Percentiles rank a stretch among this genome's conserved stretches.
Evolutionary conservation across 75 land plant genomes (phyloP).

Genomic region (Pinus albicaulis): DNA sequence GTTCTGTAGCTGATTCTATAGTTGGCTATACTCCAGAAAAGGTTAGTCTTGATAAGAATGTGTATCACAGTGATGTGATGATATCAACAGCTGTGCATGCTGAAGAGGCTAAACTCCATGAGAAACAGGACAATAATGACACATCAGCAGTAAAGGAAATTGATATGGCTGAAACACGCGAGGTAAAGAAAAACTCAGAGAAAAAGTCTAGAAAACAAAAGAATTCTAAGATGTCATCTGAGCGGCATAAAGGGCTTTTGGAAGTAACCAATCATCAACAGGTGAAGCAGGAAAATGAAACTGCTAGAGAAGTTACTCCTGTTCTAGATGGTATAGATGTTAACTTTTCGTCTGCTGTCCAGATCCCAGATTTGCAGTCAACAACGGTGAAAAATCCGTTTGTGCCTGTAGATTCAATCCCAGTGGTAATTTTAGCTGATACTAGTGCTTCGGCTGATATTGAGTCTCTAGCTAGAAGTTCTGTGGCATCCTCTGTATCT

Average conservation of each 20-base stretch:
- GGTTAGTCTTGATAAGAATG: not conserved
- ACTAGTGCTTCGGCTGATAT: slow-evolving; percentile 2
- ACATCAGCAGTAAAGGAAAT: slow-evolving; percentile 14
- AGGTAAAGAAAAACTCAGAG: slow-evolving; percentile 52
- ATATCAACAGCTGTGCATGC: not conserved
- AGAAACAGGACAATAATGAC: not conserved
- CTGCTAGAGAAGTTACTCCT: not conserved
- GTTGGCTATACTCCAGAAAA: not conserved
- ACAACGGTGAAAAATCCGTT: not conserved
- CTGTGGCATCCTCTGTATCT: slow-evolving; percentile 1
- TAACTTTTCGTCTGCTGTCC: not conserved
- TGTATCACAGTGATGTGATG: not conserved
- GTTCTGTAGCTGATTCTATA: not conserved
- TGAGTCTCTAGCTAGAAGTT: slow-evolving; percentile 8
- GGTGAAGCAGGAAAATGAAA: slow-evolving; percentile 16
- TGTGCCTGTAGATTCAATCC: not conserved
- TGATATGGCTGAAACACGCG: slow-evolving; percentile 24
- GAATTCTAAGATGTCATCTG: slow-evolving; percentile 30
- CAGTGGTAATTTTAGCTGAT: not conserved
- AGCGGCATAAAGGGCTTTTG: slow-evolving; percentile 34
- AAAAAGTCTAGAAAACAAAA: slow-evolving; percentile 67
- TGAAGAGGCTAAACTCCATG: not conserved
- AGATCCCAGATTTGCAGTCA: not conserved
- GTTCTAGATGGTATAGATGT: not conserved
- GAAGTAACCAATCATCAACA: slow-evolving; percentile 16